Base-by-base conservation (phyloP, 345 rosid genomes). In the Arabis alpina region DNA sequence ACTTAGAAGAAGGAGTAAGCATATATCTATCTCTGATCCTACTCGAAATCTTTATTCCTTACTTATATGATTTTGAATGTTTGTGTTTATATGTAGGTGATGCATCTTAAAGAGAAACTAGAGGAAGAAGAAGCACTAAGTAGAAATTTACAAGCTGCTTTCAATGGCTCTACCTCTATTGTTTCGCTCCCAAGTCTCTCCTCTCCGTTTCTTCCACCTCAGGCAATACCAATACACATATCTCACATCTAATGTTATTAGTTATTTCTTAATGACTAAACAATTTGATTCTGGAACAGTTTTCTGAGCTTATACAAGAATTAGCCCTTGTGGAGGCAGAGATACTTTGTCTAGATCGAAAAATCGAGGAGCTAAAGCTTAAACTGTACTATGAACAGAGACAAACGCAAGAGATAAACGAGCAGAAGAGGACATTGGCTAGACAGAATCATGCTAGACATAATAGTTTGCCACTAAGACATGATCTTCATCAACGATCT, bases 321-420 rank as follows among this genome's bases (percentile, higher is more conserved):
- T 41, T 90, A 63, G 85, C 93, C 23, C 58, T 69, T 71, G 93
- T 85, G 47, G 96, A 93, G 73, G 86, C 88, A 61, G 96, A 93
- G 82, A 88, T 93, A 14, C 28, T 79, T 30, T 75, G 82, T 84
- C 78, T 90, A n/a, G 97, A 93, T 84, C 73, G 84, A 57, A 86
- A 78, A 77, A 81, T 93, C 34, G 78, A 83, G 61, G 88, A 80
- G 68, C 76, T 90, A 60, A 90, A 88, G 77, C 79, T 86, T 73
- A 79, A 81, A 62, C 14, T 90, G 57, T 79, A 73, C 68, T 75
- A 76, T 24, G 97, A 90, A 62, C 85, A 82, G 80, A 84, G 79
- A 68, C 86, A 67, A 37, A 83, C 75, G 39, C 74, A 79, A 49
- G 79, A 85, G 64, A 37, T 61, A 45, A 48, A 45, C 9, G 61